These are phyloP conservation scores for Colletotrichum siamense DNA, from an alignment of 2,329 filamentous ascomycete species.

Conservation along the genomic window DNA sequence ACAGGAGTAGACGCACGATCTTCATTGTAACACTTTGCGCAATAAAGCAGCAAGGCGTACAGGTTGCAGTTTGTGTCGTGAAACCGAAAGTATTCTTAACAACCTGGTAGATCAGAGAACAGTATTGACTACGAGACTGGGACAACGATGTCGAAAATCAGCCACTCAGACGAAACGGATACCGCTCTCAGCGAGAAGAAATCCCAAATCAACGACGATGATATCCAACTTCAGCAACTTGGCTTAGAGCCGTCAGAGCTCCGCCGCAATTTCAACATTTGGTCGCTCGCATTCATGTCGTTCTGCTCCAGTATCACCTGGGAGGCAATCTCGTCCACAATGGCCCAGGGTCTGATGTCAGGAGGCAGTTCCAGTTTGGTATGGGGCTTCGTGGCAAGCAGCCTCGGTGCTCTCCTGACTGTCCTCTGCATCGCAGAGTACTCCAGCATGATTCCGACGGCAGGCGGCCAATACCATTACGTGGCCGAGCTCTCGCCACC, in stretches of 20 bases:
- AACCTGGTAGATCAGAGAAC: neutral
- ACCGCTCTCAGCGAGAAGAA: neutral
- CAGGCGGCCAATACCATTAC: constrained; percentile 67
- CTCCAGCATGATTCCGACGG: constrained; percentile 52
- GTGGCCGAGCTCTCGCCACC: constrained; percentile 58
- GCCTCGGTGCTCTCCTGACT: neutral
- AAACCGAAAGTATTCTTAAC: neutral
- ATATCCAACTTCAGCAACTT: neutral
- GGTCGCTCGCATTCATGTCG: neutral
- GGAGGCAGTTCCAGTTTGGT: neutral
- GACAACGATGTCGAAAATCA: neutral
- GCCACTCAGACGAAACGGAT: neutral
- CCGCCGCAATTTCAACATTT: neutral
- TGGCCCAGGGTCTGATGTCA: neutral
- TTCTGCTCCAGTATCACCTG: neutral
- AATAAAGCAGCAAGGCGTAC: neutral
- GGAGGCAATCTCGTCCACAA: neutral
- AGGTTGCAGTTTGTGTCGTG: neutral
- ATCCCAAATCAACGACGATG: neutral
- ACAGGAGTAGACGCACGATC: neutral
- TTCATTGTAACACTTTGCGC: neutral
- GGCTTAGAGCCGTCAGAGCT: neutral
- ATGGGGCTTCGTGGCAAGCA: neutral
- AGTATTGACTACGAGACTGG: neutral
- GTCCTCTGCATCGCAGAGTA: constrained; percentile 36